Evolutionary conservation across 768 basidiomycete genomes (phyloP).

Genomic region (Calocybe indica): DNA sequence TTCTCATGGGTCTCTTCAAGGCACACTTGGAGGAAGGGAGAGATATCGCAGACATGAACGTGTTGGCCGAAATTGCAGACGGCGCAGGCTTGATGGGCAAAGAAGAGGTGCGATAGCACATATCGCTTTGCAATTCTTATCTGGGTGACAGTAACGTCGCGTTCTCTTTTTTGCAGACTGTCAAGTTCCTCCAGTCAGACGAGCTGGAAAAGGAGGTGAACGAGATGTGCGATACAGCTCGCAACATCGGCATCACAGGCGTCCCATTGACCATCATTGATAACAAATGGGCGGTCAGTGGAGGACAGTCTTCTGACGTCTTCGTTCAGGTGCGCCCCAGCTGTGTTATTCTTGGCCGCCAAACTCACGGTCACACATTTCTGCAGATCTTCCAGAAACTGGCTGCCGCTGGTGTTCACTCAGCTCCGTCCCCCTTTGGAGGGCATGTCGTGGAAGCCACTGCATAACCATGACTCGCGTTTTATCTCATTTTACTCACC

Average conservation of each 20-base stretch:
- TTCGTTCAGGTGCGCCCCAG: constrained; percentile 51
- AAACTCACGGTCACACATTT: constrained; percentile 1
- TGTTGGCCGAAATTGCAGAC: constrained; percentile 57
- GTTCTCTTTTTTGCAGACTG: constrained; percentile 36
- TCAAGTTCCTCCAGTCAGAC: constrained; percentile 58
- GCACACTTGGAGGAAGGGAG: constrained; percentile 59
- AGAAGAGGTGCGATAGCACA: constrained; percentile 41
- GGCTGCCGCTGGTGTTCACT: constrained; percentile 28
- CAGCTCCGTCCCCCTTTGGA: constrained; percentile 28
- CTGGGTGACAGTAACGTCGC: not conserved
- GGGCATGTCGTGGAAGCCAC: constrained; percentile 24
- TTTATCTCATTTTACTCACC: too few relatives aligned
- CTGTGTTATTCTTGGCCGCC: not conserved
- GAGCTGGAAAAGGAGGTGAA: constrained; percentile 63
- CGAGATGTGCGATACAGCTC: constrained; percentile 54
- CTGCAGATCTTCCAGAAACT: constrained; percentile 46
- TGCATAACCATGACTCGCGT: too few relatives aligned
- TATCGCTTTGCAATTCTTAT: not conserved
- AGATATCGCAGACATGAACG: constrained; percentile 54
- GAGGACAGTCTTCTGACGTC: constrained; percentile 67
- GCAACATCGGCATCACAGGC: constrained; percentile 64
- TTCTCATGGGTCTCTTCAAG: constrained; percentile 56
- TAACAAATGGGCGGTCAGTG: constrained; percentile 71
- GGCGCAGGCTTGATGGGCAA: constrained; percentile 50
- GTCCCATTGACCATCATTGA: constrained; percentile 80